A percentile compares a stretch with the other conserved stretches of the same genome.
These are phyloP conservation scores for Primulina tabacum DNA, from an alignment of 257 asterid species.

Conservation along the genomic window DNA sequence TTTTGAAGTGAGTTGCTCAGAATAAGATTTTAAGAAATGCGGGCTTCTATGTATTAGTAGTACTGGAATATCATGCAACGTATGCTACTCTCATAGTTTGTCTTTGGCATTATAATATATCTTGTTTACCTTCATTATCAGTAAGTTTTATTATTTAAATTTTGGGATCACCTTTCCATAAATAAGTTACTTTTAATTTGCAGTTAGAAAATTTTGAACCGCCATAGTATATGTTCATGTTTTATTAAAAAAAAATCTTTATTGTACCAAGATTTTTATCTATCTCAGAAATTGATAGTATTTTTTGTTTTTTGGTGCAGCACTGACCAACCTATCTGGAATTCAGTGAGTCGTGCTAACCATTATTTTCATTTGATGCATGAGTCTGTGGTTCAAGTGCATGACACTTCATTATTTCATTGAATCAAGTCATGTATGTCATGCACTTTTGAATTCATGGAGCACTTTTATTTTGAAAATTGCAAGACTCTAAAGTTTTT, in stretches of 20 bases:
- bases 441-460: slow-evolving; percentile 6
- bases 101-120: neutral
- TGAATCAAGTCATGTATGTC: slow-evolving; percentile 10
- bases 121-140: neutral
- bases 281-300: slow-evolving; percentile 27
- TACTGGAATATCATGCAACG: neutral
- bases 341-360: slow-evolving; percentile 67
- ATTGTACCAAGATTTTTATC: slow-evolving; percentile 2
- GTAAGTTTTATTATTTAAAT: neutral
- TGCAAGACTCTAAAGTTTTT: slow-evolving; percentile 4
- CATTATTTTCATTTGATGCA: slow-evolving; percentile 23
- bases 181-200: neutral
- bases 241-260: slow-evolving; percentile 2
- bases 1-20: neutral
- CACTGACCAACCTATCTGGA: slow-evolving; percentile 85
- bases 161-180: slow-evolving; percentile 1
- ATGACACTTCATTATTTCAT: slow-evolving; percentile 13
- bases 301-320: slow-evolving; percentile 45
- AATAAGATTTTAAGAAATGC: neutral
- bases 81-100: no score
- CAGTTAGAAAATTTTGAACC: slow-evolving; percentile 12
- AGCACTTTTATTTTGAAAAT: slow-evolving; percentile 11
- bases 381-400: slow-evolving; percentile 18
- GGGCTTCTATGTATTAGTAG: neutral
- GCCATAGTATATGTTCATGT: neutral